phyloP scores from a whole-genome alignment of 345 rosid species.

The Punica granatum region DNA sequence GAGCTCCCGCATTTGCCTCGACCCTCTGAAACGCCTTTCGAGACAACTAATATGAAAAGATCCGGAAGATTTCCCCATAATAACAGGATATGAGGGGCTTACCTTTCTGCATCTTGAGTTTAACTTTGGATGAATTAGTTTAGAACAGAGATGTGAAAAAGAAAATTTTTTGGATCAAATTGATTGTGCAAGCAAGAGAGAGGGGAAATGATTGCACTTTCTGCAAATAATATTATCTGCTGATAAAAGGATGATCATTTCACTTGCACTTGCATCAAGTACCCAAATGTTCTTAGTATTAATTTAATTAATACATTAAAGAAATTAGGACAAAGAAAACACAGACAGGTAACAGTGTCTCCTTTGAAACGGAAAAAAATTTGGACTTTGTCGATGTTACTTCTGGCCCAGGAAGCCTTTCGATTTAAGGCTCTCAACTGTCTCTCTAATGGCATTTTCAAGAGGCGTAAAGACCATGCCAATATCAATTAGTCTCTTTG shows the following conservation, averaged over 20 bases:
- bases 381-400: neutral
- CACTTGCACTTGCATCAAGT: neutral
- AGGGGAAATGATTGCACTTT: constrained; percentile 3
- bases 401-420: constrained; percentile 42
- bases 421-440: constrained; percentile 49
- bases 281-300: neutral
- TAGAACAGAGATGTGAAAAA: neutral
- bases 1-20: neutral
- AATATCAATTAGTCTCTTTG: constrained; percentile 55
- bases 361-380: no score
- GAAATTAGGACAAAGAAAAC: neutral
- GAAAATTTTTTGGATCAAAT: constrained; percentile 10
- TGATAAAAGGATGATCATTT: neutral
- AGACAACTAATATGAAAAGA: neutral
- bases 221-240: neutral
- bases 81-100: no score
- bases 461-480: constrained; percentile 55
- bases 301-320: neutral
- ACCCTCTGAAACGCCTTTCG: neutral
- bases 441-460: constrained; percentile 58
- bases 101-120: no score
- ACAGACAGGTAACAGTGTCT: neutral
- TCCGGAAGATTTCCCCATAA: no score
- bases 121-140: no score
- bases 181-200: constrained; percentile 3